phyloP scores from a whole-genome alignment of 2,329 filamentous ascomycete species.

The Parastagonospora avenae region DNA sequence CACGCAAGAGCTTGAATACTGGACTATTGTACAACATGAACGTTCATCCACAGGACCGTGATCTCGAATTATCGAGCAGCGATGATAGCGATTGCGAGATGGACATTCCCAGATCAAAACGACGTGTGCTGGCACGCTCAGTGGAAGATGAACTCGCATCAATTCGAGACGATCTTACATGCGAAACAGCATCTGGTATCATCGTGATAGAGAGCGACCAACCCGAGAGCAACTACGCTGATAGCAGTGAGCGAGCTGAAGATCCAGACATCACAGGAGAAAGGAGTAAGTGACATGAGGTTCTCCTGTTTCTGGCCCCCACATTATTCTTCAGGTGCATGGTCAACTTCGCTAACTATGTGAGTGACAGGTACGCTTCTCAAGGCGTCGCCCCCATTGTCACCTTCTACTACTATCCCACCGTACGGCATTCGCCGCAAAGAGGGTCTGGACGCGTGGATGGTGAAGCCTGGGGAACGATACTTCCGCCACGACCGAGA shows the following conservation, averaged over 20 bases:
- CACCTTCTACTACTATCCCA: background rate
- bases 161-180: no score
- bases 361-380: background rate
- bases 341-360: background rate
- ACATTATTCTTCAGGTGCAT: no score
- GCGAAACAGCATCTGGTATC: no score
- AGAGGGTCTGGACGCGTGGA: slow-evolving; percentile 8
- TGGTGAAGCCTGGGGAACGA: slow-evolving; percentile 3
- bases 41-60: slow-evolving; percentile 37
- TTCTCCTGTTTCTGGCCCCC: no score
- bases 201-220: no score
- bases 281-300: no score
- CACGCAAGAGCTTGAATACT: slow-evolving; percentile 21
- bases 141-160: no score
- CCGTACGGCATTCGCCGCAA: slow-evolving; percentile 1
- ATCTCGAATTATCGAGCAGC: slow-evolving; percentile 14
- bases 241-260: no score
- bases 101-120: background rate
- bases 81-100: background rate
- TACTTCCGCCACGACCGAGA: slow-evolving; percentile 10
- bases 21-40: slow-evolving; percentile 31
- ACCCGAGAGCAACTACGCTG: no score
- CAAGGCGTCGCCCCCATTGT: background rate
- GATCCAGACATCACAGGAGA: no score
- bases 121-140: background rate